Percentiles rank a stretch among this genome's conserved stretches.
These are phyloP conservation scores for Cercophora sp. DNA, from an alignment of 495 filamentous ascomycete species.

Conservation along the genomic window DNA sequence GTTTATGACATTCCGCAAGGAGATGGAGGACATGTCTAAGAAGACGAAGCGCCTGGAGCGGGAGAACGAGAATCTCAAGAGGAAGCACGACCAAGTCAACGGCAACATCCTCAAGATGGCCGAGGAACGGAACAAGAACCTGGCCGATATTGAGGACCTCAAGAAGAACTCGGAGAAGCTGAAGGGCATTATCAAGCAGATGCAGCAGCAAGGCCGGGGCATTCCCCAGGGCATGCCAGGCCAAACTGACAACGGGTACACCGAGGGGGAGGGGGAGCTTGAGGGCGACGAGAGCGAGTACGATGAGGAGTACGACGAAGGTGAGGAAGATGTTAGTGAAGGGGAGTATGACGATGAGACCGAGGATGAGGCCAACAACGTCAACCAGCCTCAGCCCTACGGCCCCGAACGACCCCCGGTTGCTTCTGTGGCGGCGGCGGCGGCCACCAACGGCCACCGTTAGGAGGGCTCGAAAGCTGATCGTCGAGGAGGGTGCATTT, in stretches of 20 bases:
- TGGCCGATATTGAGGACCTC: slow-evolving; percentile 74
- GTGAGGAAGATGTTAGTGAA: slow-evolving; percentile 46
- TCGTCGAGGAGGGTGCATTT: no score
- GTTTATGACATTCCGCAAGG: slow-evolving; percentile 95
- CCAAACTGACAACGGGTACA: slow-evolving; percentile 51
- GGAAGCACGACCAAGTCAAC: slow-evolving; percentile 91
- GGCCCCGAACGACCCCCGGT: slow-evolving; percentile 55
- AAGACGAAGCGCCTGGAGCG: slow-evolving; percentile 97
- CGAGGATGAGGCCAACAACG: slow-evolving; percentile 50
- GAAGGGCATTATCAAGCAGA: slow-evolving; percentile 85
- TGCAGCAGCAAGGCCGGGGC: slow-evolving; percentile 86
- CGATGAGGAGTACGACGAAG: slow-evolving; percentile 64
- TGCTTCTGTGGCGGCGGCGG: slow-evolving; percentile 32
- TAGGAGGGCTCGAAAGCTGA: slow-evolving; percentile 8
- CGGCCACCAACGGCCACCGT: slow-evolving; percentile 24
- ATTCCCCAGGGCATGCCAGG: slow-evolving; percentile 54
- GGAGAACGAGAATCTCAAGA: slow-evolving; percentile 84
- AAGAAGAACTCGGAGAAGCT: slow-evolving; percentile 90
- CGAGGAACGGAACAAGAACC: slow-evolving; percentile 80
- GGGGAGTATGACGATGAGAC: slow-evolving; percentile 64
- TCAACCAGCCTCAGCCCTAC: slow-evolving; percentile 48
- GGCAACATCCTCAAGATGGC: slow-evolving; percentile 97
- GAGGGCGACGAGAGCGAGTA: slow-evolving; percentile 74
- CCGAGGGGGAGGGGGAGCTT: slow-evolving; percentile 43
- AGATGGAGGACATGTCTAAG: slow-evolving; percentile 99